These are phyloP conservation scores for Funneliformis mosseae DNA, from an alignment of 192 early-diverging fungal genomes.

Conservation along the genomic window DNA sequence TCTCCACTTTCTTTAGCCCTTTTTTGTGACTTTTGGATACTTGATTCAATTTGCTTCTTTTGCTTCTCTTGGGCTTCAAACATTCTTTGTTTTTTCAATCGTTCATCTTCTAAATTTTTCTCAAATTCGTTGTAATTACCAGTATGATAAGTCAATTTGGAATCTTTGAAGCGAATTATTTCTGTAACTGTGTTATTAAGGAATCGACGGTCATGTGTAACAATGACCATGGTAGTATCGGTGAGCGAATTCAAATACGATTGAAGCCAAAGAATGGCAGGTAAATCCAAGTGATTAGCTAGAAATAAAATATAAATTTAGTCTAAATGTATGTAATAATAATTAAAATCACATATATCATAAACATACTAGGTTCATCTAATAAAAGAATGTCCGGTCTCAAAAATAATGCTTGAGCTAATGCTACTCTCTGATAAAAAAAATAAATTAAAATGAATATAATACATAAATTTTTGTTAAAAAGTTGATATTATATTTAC, in stretches of 20 bases:
- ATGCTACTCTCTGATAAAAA: conserved; percentile 58
- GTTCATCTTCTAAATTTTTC: conserved; percentile 72
- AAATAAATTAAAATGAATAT: not conserved
- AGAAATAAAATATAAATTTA: not conserved
- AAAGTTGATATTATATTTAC: not conserved
- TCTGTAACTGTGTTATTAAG: conserved; percentile 78
- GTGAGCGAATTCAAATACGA: conserved; percentile 63
- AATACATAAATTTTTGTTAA: not conserved
- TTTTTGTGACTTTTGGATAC: conserved; percentile 76
- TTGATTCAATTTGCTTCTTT: conserved; percentile 71
- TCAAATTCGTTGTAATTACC: conserved; percentile 90
- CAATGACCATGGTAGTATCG: conserved; percentile 75
- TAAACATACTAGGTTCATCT: conserved; percentile 76
- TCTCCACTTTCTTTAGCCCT: conserved; percentile 77
- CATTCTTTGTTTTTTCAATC: conserved; percentile 67
- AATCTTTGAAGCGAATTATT: conserved; percentile 75
- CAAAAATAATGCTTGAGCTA: conserved; percentile 83
- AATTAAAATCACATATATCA: not conserved
- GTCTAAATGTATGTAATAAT: not conserved
- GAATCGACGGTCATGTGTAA: conserved; percentile 91
- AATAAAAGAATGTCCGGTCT: conserved; percentile 81
- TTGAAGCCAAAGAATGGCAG: conserved; percentile 91
- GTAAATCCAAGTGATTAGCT: conserved; percentile 87
- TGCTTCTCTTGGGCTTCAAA: conserved; percentile 66
- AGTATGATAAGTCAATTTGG: conserved; percentile 70